phyloP scores from a whole-genome alignment of 2,329 filamentous ascomycete genomes.

The Dothidotthia symphoricarpi region DNA sequence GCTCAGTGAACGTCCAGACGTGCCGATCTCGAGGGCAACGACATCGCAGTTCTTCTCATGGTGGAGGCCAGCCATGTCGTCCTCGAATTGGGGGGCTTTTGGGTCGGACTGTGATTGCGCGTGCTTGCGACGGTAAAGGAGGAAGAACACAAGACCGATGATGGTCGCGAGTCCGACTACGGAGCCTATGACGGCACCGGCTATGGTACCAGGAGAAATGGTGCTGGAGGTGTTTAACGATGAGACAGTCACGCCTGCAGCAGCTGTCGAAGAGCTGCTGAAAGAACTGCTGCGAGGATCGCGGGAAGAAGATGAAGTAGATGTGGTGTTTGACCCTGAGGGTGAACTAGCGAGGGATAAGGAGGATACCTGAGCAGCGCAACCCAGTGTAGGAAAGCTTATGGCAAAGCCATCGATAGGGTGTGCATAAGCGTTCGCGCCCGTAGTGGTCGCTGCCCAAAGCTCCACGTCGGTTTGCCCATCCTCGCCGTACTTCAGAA shows the following conservation, averaged over 20 bases:
- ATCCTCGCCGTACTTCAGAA: slow-evolving; percentile 16
- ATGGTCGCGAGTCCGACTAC: slow-evolving; percentile 15
- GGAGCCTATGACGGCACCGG: slow-evolving; percentile 20
- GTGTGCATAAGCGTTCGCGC: slow-evolving; percentile 26
- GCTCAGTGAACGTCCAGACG: not conserved
- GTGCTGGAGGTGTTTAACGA: slow-evolving; percentile 2
- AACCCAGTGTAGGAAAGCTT: slow-evolving; percentile 13
- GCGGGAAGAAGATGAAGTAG: slow-evolving; percentile 2
- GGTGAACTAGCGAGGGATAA: too few species aligned
- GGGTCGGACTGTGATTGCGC: slow-evolving; percentile 2
- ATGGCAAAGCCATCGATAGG: slow-evolving; percentile 30
- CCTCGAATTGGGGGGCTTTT: slow-evolving; percentile 7
- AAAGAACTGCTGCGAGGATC: too few species aligned
- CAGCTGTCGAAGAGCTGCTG: too few species aligned
- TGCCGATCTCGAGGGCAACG: slow-evolving; percentile 3
- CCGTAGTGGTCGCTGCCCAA: slow-evolving; percentile 6
- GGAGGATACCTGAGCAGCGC: too few species aligned
- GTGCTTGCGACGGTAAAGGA: slow-evolving; percentile 12
- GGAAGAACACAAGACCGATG: slow-evolving; percentile 13
- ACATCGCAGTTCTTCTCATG: slow-evolving; percentile 1
- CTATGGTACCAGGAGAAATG: slow-evolving; percentile 16
- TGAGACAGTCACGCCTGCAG: slow-evolving; percentile 1
- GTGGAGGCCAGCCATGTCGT: slow-evolving; percentile 2
- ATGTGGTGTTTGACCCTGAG: too few species aligned
- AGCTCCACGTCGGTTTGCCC: slow-evolving; percentile 13